Conservation (phyloP, 2,329 filamentous ascomycete species). For the Cercospora sp. region DNA sequence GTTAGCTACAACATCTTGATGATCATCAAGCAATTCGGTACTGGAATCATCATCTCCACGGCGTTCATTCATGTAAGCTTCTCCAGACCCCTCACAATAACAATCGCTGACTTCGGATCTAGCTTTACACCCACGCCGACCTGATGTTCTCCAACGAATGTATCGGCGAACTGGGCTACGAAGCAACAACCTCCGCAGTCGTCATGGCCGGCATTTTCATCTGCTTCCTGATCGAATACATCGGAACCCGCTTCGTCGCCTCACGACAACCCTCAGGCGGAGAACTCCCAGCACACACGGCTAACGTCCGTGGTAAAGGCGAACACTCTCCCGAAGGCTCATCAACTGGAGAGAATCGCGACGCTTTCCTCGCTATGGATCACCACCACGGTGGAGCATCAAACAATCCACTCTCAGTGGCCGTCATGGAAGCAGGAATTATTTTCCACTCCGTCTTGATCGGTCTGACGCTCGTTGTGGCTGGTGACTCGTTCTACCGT, state of each 20-base stretch:
- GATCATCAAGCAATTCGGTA: slow-evolving; percentile 70
- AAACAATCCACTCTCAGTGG: slow-evolving; percentile 51
- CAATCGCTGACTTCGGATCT: neutral
- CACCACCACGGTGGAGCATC: slow-evolving; percentile 21
- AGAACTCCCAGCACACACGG: slow-evolving; percentile 28
- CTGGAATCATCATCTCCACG: slow-evolving; percentile 70
- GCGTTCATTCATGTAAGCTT: slow-evolving; percentile 64
- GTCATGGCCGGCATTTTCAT: slow-evolving; percentile 73
- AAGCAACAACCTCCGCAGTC: slow-evolving; percentile 68
- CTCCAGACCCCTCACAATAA: neutral
- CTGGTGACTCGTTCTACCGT: slow-evolving; percentile 61
- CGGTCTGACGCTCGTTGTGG: slow-evolving; percentile 68
- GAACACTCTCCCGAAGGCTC: slow-evolving; percentile 6
- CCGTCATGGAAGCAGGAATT: slow-evolving; percentile 77
- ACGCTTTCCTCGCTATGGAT: slow-evolving; percentile 51
- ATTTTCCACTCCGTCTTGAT: slow-evolving; percentile 48
- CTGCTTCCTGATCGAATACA: slow-evolving; percentile 70
- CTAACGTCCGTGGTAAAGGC: slow-evolving; percentile 11
- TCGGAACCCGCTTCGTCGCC: slow-evolving; percentile 40
- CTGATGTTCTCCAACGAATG: slow-evolving; percentile 73
- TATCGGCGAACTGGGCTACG: slow-evolving; percentile 64
- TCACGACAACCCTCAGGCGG: slow-evolving; percentile 5
- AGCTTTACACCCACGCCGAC: slow-evolving; percentile 71
- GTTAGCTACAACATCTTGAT: slow-evolving; percentile 56
- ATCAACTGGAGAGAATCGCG: slow-evolving; percentile 7